These are phyloP conservation scores for Blepharisma japonicum DNA, from an alignment of 73 alveolate species.

Conservation along the genomic window DNA sequence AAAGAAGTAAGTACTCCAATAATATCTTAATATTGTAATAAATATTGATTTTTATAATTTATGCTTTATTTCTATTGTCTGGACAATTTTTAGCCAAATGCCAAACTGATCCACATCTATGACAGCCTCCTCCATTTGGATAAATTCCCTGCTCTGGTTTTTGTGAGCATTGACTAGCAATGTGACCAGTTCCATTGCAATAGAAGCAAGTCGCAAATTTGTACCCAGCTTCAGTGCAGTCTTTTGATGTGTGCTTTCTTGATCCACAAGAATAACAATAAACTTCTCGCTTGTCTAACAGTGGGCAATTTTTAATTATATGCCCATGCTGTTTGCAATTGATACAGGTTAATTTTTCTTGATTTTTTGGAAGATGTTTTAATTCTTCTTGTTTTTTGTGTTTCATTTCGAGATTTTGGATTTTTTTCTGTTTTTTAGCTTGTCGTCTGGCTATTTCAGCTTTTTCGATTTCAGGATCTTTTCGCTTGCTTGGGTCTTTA, in stretches of 20 bases:
- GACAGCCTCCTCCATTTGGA: conserved; percentile 32
- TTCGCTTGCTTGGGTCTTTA: background rate
- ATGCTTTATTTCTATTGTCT: too few relatives aligned
- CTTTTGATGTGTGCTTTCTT: conserved; percentile 18
- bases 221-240: background rate
- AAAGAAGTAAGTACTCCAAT: too few relatives aligned
- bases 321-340: conserved; percentile 11
- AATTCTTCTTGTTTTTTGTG: background rate
- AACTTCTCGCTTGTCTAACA: conserved; percentile 7
- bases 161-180: conserved; percentile 29
- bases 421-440: conserved; percentile 10
- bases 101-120: conserved; percentile 34
- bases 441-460: background rate
- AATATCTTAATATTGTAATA: too few relatives aligned
- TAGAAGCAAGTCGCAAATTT: conserved; percentile 26
- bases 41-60: too few relatives aligned
- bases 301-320: conserved; percentile 24
- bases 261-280: conserved; percentile 28
- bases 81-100: conserved; percentile 27
- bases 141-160: conserved; percentile 27
- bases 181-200: conserved; percentile 33
- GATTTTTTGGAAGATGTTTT: background rate
- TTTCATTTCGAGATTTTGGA: background rate
- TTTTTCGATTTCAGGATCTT: background rate
- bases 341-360: background rate